Evolutionary conservation across 2,329 filamentous ascomycete species (phyloP).

Genomic region (Calonectria hawksworthii): DNA sequence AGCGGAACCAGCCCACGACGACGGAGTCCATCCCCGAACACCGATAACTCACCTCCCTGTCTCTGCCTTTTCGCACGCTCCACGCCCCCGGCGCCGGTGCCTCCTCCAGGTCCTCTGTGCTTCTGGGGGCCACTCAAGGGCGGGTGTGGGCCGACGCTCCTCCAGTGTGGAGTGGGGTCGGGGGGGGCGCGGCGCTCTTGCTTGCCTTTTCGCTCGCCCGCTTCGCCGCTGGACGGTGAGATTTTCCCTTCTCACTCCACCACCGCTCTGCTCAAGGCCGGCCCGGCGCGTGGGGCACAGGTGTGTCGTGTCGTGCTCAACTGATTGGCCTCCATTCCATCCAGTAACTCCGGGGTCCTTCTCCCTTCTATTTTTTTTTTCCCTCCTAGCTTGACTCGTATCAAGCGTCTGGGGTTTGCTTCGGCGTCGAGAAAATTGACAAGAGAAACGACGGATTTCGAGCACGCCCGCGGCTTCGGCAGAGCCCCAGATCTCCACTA

Average conservation of each 20-base stretch:
- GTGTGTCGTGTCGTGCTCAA: constrained; percentile 47
- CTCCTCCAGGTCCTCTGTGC: constrained; percentile 19
- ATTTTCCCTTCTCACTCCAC: constrained; percentile 42
- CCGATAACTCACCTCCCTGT: constrained; percentile 34
- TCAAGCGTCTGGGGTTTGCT: constrained; percentile 2
- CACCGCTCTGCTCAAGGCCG: constrained; percentile 32
- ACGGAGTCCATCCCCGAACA: constrained; percentile 22
- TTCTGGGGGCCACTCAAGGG: constrained; percentile 28
- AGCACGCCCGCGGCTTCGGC: constrained; percentile 23
- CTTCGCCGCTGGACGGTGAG: constrained; percentile 45
- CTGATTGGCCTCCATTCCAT: constrained; percentile 51
- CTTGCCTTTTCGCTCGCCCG: constrained; percentile 36
- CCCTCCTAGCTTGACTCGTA: constrained; percentile 24
- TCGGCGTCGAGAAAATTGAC: not conserved
- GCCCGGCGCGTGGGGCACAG: constrained; percentile 49
- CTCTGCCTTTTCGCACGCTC: constrained; percentile 34
- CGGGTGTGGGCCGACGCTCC: constrained; percentile 12
- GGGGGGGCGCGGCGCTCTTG: constrained; percentile 25
- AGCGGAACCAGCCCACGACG: constrained; percentile 27
- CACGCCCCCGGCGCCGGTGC: constrained; percentile 41
- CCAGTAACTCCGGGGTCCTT: constrained; percentile 37
- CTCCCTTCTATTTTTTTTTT: constrained; percentile 22
- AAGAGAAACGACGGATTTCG: not conserved
- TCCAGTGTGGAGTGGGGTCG: constrained; percentile 27
- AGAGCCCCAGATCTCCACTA: constrained; percentile 11